A percentile compares a stretch with the other conserved stretches of the same genome.
Evolutionary conservation across 1,284 basidiomycete genomes (phyloP).

Genomic region (Exsudoporus floridanus): DNA sequence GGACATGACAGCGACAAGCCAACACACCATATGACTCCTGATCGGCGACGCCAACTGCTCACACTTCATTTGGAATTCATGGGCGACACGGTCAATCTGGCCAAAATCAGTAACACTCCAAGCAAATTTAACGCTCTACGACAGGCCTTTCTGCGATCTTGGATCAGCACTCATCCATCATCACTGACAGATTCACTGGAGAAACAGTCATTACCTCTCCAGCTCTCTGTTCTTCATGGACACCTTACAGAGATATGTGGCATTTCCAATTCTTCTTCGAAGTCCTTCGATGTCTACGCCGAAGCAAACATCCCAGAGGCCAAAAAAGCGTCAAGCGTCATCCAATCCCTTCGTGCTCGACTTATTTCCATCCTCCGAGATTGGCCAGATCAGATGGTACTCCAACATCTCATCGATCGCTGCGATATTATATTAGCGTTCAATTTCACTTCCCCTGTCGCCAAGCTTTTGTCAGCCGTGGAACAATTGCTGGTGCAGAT

Average conservation of each 20-base stretch:
- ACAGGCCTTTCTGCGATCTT: conserved; percentile 22
- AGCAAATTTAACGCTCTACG: conserved; percentile 24
- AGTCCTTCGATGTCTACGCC: conserved; percentile 74
- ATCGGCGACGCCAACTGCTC: conserved; percentile 28
- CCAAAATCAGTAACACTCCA: background rate
- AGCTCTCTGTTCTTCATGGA: conserved; percentile 27
- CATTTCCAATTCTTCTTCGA: conserved; percentile 7
- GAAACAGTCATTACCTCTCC: conserved; percentile 27
- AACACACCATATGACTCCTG: conserved; percentile 17
- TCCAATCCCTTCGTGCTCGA: conserved; percentile 53
- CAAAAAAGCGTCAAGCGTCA: conserved; percentile 54
- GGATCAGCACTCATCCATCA: conserved; percentile 12
- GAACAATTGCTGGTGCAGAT: conserved; percentile 88
- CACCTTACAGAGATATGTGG: conserved; percentile 23
- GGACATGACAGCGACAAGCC: conserved; percentile 6
- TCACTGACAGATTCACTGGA: conserved; percentile 29
- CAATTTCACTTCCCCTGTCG: conserved; percentile 72
- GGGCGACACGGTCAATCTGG: conserved; percentile 1
- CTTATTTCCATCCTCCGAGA: conserved; percentile 65
- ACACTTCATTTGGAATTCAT: conserved; percentile 29
- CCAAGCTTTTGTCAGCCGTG: conserved; percentile 80
- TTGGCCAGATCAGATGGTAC: conserved; percentile 98
- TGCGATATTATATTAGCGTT: conserved; percentile 72
- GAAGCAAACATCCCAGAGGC: conserved; percentile 74
- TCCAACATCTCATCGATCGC: conserved; percentile 80